Evolutionary conservation across 495 filamentous ascomycete genomes (phyloP).

Genomic region (Penicillium canescens): DNA sequence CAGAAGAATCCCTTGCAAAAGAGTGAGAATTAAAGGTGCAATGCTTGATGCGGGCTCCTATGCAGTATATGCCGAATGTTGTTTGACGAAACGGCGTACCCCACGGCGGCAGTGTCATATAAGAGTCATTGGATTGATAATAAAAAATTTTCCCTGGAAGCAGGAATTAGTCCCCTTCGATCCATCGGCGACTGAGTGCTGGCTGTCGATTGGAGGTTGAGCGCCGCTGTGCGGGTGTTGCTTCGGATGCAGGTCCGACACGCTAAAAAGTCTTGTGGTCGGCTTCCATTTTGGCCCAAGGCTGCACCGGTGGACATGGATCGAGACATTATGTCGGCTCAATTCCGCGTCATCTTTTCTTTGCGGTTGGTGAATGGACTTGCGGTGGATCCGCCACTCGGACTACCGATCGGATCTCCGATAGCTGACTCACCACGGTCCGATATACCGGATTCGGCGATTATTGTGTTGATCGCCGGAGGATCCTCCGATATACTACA

Average conservation of each 20-base stretch:
- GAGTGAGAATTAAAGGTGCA: not conserved
- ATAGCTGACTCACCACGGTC: constrained; percentile 1
- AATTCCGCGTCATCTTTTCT: constrained; percentile 18
- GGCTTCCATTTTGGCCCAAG: constrained; percentile 14
- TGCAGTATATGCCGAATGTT: not conserved
- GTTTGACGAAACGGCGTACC: not conserved
- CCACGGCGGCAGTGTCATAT: not conserved
- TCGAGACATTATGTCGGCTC: constrained; percentile 9
- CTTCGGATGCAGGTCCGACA: constrained; percentile 26
- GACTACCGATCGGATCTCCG: constrained; percentile 28
- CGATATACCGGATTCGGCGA: not conserved
- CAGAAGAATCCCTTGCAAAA: not conserved
- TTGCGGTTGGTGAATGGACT: constrained; percentile 13
- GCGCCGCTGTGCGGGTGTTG: constrained; percentile 9
- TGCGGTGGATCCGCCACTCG: constrained; percentile 22
- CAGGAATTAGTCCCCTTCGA: constrained; percentile 14
- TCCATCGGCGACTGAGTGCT: constrained; percentile 19
- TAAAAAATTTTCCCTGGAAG: constrained; percentile 3
- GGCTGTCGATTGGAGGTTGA: constrained; percentile 21
- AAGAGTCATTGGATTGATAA: constrained; percentile 1
- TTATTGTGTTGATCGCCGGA: constrained; percentile 8
- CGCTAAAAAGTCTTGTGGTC: not conserved
- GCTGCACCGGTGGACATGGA: constrained; percentile 13
- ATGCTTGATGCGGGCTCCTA: not conserved
- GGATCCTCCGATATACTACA: too few species aligned